Conservation (phyloP, 768 basidiomycete genomes). For the Steccherinum ochraceum region DNA sequence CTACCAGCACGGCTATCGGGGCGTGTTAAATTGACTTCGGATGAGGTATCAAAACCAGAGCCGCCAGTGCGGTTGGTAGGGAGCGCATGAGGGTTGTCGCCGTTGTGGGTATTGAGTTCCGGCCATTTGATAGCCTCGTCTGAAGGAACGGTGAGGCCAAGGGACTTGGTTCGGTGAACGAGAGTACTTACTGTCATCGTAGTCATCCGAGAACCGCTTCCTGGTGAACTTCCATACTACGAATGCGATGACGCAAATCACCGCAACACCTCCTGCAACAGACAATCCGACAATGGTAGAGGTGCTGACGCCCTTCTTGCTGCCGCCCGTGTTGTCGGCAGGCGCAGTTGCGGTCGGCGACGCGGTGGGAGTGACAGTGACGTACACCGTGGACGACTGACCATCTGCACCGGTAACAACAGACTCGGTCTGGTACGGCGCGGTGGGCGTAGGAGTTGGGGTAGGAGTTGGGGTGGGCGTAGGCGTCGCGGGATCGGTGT, state of each 20-base stretch:
- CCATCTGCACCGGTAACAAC: slow-evolving; percentile 1
- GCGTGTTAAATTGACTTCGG: slow-evolving; percentile 51
- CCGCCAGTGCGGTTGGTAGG: slow-evolving; percentile 67
- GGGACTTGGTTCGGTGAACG: slow-evolving; percentile 3
- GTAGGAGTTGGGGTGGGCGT: not conserved
- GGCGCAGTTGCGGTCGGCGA: slow-evolving; percentile 21
- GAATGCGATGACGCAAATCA: slow-evolving; percentile 66
- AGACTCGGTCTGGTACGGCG: slow-evolving; percentile 1
- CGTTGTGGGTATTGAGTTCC: slow-evolving; percentile 62
- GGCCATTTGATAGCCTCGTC: slow-evolving; percentile 91
- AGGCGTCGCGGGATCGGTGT: not conserved
- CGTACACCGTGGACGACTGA: slow-evolving; percentile 1
- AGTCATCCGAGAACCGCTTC: slow-evolving; percentile 62
- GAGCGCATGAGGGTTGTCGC: slow-evolving; percentile 36
- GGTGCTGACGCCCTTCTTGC: slow-evolving; percentile 41
- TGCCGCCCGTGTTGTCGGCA: slow-evolving; percentile 14
- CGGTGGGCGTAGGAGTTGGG: not conserved
- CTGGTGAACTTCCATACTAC: slow-evolving; percentile 83
- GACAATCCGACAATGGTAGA: slow-evolving; percentile 78
- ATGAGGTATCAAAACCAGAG: slow-evolving; percentile 65
- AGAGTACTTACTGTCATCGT: slow-evolving; percentile 66
- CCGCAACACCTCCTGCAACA: slow-evolving; percentile 73
- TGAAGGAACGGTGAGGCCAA: no score
- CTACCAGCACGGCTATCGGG: slow-evolving; percentile 37
- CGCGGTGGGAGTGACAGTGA: slow-evolving; percentile 2